Conservation (phyloP, 305 asterid genomes). For the Rubia peregrina region DNA sequence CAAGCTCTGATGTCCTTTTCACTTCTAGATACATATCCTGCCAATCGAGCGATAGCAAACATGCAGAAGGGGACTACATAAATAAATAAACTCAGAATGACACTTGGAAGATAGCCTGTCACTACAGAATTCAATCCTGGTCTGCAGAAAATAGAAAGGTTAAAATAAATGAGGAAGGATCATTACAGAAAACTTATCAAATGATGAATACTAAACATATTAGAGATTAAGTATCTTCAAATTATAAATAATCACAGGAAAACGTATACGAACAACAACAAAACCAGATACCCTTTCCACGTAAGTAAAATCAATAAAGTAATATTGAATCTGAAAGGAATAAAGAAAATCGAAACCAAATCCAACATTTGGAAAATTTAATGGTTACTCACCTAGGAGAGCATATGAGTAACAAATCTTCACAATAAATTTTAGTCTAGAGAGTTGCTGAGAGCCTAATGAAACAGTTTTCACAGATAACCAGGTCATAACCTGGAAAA, state of each 20-base stretch:
- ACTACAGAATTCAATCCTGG: conserved; percentile 78
- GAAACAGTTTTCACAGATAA: neutral
- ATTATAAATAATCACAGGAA: neutral
- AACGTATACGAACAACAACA: neutral
- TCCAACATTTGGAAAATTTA: neutral
- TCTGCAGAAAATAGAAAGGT: conserved; percentile 33
- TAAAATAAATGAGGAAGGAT: neutral
- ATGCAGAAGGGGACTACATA: conserved; percentile 72
- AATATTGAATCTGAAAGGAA: neutral
- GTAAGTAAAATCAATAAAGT: neutral
- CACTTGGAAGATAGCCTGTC: conserved; percentile 89
- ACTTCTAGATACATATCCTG: conserved; percentile 73
- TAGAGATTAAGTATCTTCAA: neutral
- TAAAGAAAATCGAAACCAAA: neutral
- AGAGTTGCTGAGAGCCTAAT: neutral
- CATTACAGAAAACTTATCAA: neutral
- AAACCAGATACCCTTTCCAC: neutral
- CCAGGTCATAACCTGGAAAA: neutral
- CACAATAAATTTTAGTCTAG: neutral
- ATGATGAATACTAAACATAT: neutral
- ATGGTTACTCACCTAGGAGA: neutral
- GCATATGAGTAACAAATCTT: neutral
- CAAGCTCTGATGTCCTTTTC: conserved; percentile 78
- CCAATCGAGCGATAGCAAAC: conserved; percentile 56
- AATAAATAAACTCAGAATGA: conserved; percentile 63